phyloP scores from a whole-genome alignment of 257 asterid genomes.

The Ophiorrhiza pumila region DNA sequence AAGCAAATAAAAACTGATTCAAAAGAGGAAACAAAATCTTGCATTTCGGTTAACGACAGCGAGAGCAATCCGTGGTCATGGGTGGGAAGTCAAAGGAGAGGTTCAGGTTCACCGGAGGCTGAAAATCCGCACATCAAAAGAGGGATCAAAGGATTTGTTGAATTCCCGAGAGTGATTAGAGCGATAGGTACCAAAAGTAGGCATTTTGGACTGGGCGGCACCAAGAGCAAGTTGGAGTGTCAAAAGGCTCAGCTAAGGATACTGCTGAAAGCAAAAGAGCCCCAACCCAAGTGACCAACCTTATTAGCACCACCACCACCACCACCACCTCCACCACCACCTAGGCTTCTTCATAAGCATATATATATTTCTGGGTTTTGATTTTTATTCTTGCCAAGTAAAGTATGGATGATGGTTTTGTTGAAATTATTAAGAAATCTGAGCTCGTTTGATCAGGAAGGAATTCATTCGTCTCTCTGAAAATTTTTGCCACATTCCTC shows the following conservation, averaged over 20 bases:
- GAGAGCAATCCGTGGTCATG: too few relatives aligned
- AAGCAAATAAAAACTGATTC: not conserved
- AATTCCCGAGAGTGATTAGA: slow-evolving; percentile 69
- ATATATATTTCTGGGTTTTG: too few relatives aligned
- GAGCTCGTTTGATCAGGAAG: too few relatives aligned
- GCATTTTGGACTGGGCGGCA: slow-evolving; percentile 52
- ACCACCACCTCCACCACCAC: too few relatives aligned
- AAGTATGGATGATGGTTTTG: too few relatives aligned
- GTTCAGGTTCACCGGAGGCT: slow-evolving; percentile 30
- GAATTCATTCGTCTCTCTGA: too few relatives aligned
- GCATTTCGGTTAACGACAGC: slow-evolving; percentile 22
- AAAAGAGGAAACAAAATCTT: slow-evolving; percentile 18
- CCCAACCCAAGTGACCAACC: slow-evolving; percentile 37
- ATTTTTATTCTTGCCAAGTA: too few relatives aligned
- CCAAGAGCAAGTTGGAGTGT: slow-evolving; percentile 68
- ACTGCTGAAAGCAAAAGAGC: slow-evolving; percentile 55
- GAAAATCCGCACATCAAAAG: slow-evolving; percentile 79
- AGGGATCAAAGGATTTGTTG: slow-evolving; percentile 91
- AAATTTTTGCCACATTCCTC: too few relatives aligned
- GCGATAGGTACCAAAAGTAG: slow-evolving; percentile 71
- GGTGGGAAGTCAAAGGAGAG: slow-evolving; percentile 29
- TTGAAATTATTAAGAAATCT: too few relatives aligned
- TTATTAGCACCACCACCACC: too few relatives aligned
- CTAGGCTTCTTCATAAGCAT: too few relatives aligned
- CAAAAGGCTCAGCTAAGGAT: slow-evolving; percentile 79